Base-by-base conservation (phyloP, 768 basidiomycete genomes). In the Suillus brevipes region DNA sequence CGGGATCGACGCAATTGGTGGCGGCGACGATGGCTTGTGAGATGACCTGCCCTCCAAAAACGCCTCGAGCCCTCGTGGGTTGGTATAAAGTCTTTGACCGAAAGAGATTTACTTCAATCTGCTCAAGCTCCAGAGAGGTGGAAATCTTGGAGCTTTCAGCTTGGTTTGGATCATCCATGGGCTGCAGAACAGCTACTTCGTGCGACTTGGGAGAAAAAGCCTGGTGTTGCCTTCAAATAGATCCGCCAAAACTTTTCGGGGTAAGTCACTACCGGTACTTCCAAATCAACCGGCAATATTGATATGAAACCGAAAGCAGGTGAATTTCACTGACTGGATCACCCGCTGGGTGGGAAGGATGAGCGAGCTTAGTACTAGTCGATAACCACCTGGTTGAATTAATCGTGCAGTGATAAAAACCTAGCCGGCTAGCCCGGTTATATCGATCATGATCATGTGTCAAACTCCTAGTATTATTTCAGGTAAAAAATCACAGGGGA, bases 11-110 rank as follows among this genome's bases (percentile, higher is more conserved):
- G 61, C 87, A 87, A 65, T 87, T 89, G 16, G 91, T 92, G 1
- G 93, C 93, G 3, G 91, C 85, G 14, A 92, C 89, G 36, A 95
- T 78, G 6, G 92, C 94, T 72, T 95, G 93, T 43, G 90, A 92
- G 68, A 95, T 93, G 64, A 95, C 93, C 76, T 94, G 92, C 79
- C 93, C 93, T 66, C 94, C 93, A 70, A 92, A 95, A 16, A 92
- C 92, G 18, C 92, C 92, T 57, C 93, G 82, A 18, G 84, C 83
- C 20, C 81, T 77, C 9, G 75, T 67, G 0, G 90, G 92, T n/a
- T 86, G 56, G 80, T 83, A 89, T 2, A 94, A 79, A 1, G 85
- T 87, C 70, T 88, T 91, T 2, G 91, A 94, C 20, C 92, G 88
- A 72, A 89, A 94, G 47, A 94, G 77, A 72, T 90, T 89, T 55